These are phyloP conservation scores for Nitzschia sp. DNA, from an alignment of 108 stramenopile species.

Conservation along the genomic window DNA sequence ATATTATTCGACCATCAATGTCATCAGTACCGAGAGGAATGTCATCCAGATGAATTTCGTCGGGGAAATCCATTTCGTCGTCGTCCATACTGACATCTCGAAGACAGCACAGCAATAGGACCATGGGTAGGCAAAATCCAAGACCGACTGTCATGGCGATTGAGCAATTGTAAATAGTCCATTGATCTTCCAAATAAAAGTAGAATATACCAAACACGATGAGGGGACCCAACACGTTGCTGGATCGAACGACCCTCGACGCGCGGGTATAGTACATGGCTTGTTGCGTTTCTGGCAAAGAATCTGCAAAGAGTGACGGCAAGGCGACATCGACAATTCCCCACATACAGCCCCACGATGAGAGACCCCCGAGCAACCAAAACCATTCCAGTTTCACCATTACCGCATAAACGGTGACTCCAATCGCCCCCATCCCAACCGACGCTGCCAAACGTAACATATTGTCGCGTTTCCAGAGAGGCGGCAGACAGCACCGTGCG, in stretches of 20 bases:
- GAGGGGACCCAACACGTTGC: slow-evolving; percentile 10
- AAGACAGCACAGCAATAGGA: slow-evolving; percentile 21
- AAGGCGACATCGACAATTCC: slow-evolving; percentile 46
- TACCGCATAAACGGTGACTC: not conserved
- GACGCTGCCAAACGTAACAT: slow-evolving; percentile 10
- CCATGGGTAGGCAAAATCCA: slow-evolving; percentile 2
- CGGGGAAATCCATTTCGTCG: slow-evolving; percentile 1
- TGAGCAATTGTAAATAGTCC: slow-evolving; percentile 23
- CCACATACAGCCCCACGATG: slow-evolving; percentile 51
- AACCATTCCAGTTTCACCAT: not conserved
- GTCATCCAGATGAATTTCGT: slow-evolving; percentile 4
- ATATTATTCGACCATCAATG: not conserved
- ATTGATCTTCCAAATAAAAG: slow-evolving; percentile 9
- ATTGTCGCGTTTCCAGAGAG: not conserved
- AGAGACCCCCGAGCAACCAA: slow-evolving; percentile 32
- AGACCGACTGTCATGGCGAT: slow-evolving; percentile 16
- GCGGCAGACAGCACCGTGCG: not conserved
- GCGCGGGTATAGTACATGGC: slow-evolving; percentile 7
- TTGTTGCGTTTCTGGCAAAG: slow-evolving; percentile 39
- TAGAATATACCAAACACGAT: slow-evolving; percentile 14
- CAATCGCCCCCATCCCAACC: slow-evolving; percentile 1
- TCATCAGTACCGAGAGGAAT: not conserved
- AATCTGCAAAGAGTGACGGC: slow-evolving; percentile 58
- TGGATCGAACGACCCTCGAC: slow-evolving; percentile 9
- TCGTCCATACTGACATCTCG: slow-evolving; percentile 5